These are phyloP conservation scores for Juglanconis juglandina DNA, from an alignment of 2,329 filamentous ascomycete species.

Conservation along the genomic window DNA sequence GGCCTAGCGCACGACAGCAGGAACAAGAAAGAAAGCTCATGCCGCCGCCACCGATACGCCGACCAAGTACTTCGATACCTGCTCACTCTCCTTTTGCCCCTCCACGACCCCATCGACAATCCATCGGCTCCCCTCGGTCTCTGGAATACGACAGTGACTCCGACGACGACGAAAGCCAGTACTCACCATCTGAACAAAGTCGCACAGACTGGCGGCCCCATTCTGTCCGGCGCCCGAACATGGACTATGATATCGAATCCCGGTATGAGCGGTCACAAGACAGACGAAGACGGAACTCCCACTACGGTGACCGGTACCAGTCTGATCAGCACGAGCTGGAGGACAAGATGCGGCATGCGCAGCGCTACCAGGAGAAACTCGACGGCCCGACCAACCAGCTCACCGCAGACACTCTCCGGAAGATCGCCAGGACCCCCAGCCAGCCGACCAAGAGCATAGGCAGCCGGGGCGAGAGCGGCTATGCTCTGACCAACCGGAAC, in stretches of 20 bases:
- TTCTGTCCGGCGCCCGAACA: conserved; percentile 29
- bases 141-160: conserved; percentile 35
- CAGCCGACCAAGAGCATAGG: conserved; percentile 56
- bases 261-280: conserved; percentile 37
- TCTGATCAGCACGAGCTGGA: conserved; percentile 29
- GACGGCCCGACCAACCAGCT: conserved; percentile 45
- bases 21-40: conserved; percentile 45
- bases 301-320: conserved; percentile 29
- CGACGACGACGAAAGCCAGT: conserved; percentile 33
- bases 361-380: conserved; percentile 50
- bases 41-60: conserved; percentile 42
- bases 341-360: conserved; percentile 41
- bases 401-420: conserved; percentile 55
- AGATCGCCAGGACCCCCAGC: conserved; percentile 49
- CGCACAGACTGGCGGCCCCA: conserved; percentile 29
- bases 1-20: conserved; percentile 27
- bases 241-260: conserved; percentile 36
- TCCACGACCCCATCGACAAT: conserved; percentile 24
- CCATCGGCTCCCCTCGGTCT: conserved; percentile 24
- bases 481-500: conserved; percentile 56
- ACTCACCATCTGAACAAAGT: conserved; percentile 30
- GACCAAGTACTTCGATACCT: conserved; percentile 34
- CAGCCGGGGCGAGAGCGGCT: conserved; percentile 63
- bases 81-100: conserved; percentile 27
- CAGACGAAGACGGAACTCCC: conserved; percentile 37